Conservation (phyloP, 257 asterid species). For the Nicotiana tabacum region DNA sequence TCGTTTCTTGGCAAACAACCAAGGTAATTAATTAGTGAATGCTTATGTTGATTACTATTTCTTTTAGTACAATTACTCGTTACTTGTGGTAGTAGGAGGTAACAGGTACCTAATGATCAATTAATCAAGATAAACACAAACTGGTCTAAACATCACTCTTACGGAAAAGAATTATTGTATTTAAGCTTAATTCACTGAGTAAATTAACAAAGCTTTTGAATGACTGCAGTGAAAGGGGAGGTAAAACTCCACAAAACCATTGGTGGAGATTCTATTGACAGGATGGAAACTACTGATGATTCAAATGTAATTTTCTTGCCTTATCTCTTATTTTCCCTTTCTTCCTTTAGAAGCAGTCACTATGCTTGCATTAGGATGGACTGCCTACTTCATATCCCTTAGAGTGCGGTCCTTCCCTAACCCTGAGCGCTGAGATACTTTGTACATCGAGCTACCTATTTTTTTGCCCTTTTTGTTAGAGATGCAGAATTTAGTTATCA, state of each 20-base stretch:
- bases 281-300: conserved; percentile 1
- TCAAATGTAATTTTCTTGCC: conserved; percentile 8
- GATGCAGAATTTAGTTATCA: neutral
- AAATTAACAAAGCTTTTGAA: neutral
- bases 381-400: too few relatives aligned
- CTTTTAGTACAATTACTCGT: too few relatives aligned
- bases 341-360: neutral
- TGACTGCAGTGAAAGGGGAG: conserved; percentile 16
- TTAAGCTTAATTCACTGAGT: neutral
- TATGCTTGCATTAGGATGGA: too few relatives aligned
- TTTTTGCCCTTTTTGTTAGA: neutral
- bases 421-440: too few relatives aligned
- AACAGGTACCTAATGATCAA: too few relatives aligned
- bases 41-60: too few relatives aligned
- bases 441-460: too few relatives aligned
- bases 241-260: neutral
- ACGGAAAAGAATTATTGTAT: neutral
- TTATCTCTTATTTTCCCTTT: neutral
- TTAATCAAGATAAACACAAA: too few relatives aligned
- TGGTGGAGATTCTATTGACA: conserved; percentile 6
- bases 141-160: too few relatives aligned
- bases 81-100: too few relatives aligned
- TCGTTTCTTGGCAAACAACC: neutral
- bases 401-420: too few relatives aligned
- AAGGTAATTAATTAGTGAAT: neutral